phyloP scores from a whole-genome alignment of 805 yeast species.

The Sugiyamaella valdiviana region DNA sequence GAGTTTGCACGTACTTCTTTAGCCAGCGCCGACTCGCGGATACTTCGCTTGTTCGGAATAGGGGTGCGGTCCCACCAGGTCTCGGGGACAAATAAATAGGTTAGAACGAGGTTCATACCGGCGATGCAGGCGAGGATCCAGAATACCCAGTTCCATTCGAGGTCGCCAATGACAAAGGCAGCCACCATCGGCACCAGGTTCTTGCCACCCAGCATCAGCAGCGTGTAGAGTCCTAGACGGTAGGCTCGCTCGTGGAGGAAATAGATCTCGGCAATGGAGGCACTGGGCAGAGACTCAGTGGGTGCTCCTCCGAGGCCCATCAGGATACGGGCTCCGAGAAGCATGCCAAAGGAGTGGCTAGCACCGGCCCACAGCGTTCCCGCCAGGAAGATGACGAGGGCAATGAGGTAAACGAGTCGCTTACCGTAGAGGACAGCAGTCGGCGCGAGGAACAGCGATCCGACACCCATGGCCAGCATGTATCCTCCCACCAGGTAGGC shows the following conservation, averaged over 20 bases:
- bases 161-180: constrained; percentile 44
- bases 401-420: constrained; percentile 47
- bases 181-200: constrained; percentile 52
- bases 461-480: constrained; percentile 55
- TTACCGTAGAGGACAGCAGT: constrained; percentile 53
- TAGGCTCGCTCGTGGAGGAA: constrained; percentile 58
- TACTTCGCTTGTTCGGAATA: constrained; percentile 41
- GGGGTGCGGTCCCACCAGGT: constrained; percentile 59
- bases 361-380: constrained; percentile 53
- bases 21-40: constrained; percentile 44
- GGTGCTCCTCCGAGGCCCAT: constrained; percentile 59
- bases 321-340: constrained; percentile 53
- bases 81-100: constrained; percentile 54
- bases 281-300: constrained; percentile 52
- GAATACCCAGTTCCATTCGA: constrained; percentile 54
- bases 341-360: constrained; percentile 42
- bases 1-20: constrained; percentile 32
- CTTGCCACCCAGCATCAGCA: constrained; percentile 55
- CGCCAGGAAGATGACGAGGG: constrained; percentile 43
- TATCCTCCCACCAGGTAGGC: constrained; percentile 53
- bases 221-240: constrained; percentile 51
- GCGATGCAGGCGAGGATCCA: constrained; percentile 52
- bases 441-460: constrained; percentile 53
- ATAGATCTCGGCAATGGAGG: constrained; percentile 56
- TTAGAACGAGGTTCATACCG: constrained; percentile 40